Base-by-base conservation (phyloP, 345 rosid species). In the Excoecaria cochinchinensis region DNA sequence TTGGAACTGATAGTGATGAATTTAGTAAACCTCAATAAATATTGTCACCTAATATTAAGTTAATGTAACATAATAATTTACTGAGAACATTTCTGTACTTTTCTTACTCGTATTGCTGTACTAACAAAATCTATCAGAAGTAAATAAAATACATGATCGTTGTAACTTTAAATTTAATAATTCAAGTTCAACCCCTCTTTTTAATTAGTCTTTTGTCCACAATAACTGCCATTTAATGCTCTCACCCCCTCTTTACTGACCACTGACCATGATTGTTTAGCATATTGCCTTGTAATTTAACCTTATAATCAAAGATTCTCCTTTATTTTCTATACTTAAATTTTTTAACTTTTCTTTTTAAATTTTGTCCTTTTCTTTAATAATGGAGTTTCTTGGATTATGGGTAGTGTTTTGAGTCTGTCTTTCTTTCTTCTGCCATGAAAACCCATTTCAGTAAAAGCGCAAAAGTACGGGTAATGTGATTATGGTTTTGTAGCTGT, bases 301-400 rank as follows among this genome's bases (percentile, higher is more conserved):
- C 8, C 6, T 56, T 22, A 10, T 24, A 31, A 38, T 51, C 48
- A 79, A 31, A 61, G 82, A 74, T 74, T 74, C 74, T 59, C 58
- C 67, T 55, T 44, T 56, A 59, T 70, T 66, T 21, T 40, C 44
- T 13, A 38, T 72, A 71, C 19, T 6, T 22, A 19, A 52, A 0
- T 7, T 16, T 67, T 46, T 56, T 15, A 22, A 10, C 25, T 6
- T 19, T 17, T 25, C 31, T 19, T 44, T 55, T 38, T 38, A 15
- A 38, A 3, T 25, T 62, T 57, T 69, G 58, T 67, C 48, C 6
- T 38, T 19, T 25, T 31, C 52, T 52, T 24, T 51, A 25, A 31
- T 1, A 68, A 67, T 46, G 47, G 67, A 17, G 46, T 46, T 59
- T 63, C 67, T 40, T 42, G 38, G 57, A 25, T 53, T 38, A 39